Evolutionary conservation across 805 yeast genomes (phyloP).

Genomic region (Lipomyces kockii): DNA sequence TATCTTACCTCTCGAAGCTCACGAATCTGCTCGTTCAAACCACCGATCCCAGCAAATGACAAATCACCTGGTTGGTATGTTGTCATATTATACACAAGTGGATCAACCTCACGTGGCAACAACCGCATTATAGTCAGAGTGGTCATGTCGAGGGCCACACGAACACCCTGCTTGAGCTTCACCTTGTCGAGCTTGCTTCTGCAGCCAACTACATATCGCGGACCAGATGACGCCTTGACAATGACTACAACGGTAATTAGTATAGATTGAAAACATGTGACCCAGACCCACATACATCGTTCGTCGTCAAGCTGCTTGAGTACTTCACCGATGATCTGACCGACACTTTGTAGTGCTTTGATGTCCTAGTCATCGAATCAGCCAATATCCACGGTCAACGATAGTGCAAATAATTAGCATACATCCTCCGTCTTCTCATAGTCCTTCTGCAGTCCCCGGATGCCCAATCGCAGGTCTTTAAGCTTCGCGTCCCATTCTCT

Average conservation of each 20-base stretch:
- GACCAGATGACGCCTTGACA: conserved; percentile 96
- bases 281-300: conserved; percentile 52
- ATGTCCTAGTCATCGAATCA: conserved; percentile 62
- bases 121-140: conserved; percentile 97
- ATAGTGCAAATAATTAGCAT: conserved; percentile 2
- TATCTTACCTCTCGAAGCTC: conserved; percentile 77
- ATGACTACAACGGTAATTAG: conserved; percentile 51
- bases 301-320: conserved; percentile 94
- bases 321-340: conserved; percentile 96
- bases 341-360: conserved; percentile 94
- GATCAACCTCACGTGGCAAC: conserved; percentile 97
- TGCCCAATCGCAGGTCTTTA: conserved; percentile 78
- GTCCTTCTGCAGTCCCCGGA: conserved; percentile 80
- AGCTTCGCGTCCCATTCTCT: conserved; percentile 92
- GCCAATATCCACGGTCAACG: neutral
- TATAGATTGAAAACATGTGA: neutral
- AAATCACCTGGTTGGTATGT: conserved; percentile 97
- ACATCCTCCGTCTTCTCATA: conserved; percentile 89
- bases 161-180: conserved; percentile 84
- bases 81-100: conserved; percentile 97
- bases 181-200: conserved; percentile 88
- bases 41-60: conserved; percentile 94
- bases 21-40: conserved; percentile 91
- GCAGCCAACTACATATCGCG: conserved; percentile 96
- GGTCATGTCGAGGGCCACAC: conserved; percentile 97